Evolutionary conservation across 768 basidiomycete genomes (phyloP).

Genomic region (Kwoniella mangroviensis): DNA sequence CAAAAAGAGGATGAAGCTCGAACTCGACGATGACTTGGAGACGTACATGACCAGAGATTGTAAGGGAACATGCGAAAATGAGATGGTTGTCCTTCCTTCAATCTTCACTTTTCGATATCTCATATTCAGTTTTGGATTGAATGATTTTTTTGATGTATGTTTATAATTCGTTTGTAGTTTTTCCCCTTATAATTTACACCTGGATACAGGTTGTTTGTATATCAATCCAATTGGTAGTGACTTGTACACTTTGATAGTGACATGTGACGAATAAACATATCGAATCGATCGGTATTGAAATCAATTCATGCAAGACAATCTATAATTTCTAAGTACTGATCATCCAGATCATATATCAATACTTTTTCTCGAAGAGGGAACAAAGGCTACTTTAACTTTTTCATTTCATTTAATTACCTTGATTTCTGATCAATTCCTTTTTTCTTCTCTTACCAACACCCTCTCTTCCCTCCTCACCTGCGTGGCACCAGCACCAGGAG

Average conservation of each 20-base stretch:
- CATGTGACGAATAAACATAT: not conserved
- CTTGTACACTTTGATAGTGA: not conserved
- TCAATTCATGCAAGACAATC: not conserved
- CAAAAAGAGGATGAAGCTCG: too few relatives aligned
- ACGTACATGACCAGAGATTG: not conserved
- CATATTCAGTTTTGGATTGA: not conserved
- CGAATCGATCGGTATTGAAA: not conserved
- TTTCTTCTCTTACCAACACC: not conserved
- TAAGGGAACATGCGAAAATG: not conserved
- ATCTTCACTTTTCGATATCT: not conserved
- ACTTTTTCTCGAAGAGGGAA: too few relatives aligned
- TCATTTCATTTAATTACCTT: not conserved
- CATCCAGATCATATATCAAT: too few relatives aligned
- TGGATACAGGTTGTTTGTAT: not conserved
- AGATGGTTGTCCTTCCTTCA: not conserved
- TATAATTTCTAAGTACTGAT: too few relatives aligned
- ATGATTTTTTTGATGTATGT: too few relatives aligned
- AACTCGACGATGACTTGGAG: too few relatives aligned
- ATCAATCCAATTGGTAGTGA: not conserved
- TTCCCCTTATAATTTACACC: not conserved
- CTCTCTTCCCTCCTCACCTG: conserved; percentile 5
- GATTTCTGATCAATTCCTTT: not conserved
- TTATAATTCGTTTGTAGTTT: not conserved
- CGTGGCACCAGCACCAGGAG: not conserved
- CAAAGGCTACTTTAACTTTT: too few relatives aligned